These are phyloP conservation scores for Candida hungchunana DNA, from an alignment of 805 yeast species.

Conservation along the genomic window DNA sequence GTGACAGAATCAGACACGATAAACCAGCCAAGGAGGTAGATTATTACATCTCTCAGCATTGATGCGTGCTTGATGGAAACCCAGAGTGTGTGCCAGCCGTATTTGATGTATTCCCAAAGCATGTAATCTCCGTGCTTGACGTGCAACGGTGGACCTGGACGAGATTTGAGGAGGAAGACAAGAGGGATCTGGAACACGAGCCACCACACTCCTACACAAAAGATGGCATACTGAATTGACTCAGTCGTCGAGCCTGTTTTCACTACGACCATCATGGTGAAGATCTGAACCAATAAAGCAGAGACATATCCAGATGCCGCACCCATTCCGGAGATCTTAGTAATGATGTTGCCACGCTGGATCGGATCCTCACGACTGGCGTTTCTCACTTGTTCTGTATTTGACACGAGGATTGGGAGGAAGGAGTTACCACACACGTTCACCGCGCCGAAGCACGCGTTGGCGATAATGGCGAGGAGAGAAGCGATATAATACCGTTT, in stretches of 20 bases:
- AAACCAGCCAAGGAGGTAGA: constrained; percentile 71
- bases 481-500: constrained; percentile 49
- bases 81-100: constrained; percentile 61
- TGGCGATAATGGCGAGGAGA: constrained; percentile 55
- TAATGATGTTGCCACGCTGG: constrained; percentile 36
- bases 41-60: constrained; percentile 57
- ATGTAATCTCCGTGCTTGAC: constrained; percentile 16
- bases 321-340: constrained; percentile 61
- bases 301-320: constrained; percentile 68
- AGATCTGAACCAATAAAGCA: constrained; percentile 62
- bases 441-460: constrained; percentile 71
- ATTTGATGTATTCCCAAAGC: constrained; percentile 35
- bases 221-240: constrained; percentile 55
- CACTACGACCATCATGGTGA: constrained; percentile 48
- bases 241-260: constrained; percentile 33
- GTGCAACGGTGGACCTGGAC: constrained; percentile 37
- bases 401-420: constrained; percentile 55
- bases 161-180: constrained; percentile 39
- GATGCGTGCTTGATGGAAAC: constrained; percentile 57
- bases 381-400: constrained; percentile 16
- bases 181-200: constrained; percentile 64
- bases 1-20: constrained; percentile 70
- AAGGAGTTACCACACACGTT: constrained; percentile 77
- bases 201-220: constrained; percentile 78
- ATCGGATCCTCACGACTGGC: neutral